Evolutionary conservation across 2,329 filamentous ascomycete genomes (phyloP).

Genomic region (Sporothrix pallida): DNA sequence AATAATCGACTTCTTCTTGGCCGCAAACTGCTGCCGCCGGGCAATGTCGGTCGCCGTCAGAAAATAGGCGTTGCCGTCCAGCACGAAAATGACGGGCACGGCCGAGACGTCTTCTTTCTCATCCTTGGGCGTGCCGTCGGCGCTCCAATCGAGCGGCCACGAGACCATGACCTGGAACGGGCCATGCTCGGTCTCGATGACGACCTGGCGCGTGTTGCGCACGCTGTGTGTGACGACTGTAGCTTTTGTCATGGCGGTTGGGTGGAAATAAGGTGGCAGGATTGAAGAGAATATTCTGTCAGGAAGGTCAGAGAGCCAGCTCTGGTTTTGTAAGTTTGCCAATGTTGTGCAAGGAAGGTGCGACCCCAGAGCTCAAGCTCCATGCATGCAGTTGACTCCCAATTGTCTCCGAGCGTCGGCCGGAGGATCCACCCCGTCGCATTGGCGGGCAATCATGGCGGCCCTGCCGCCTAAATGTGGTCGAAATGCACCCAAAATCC

Average conservation of each 20-base stretch:
- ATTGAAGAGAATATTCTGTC: not conserved
- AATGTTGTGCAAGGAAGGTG: not conserved
- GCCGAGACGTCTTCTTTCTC: constrained; percentile 10
- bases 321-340: not conserved
- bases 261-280: not conserved
- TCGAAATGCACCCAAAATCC: no score
- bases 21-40: constrained; percentile 29
- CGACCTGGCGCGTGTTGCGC: constrained; percentile 33
- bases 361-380: not conserved
- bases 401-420: constrained; percentile 18
- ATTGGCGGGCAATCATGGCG: not conserved
- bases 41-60: constrained; percentile 34
- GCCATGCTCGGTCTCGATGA: constrained; percentile 32
- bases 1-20: constrained; percentile 28
- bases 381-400: not conserved
- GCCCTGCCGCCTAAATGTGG: not conserved
- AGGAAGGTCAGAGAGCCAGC: no score
- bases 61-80: constrained; percentile 35
- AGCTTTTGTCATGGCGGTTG: not conserved
- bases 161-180: constrained; percentile 30
- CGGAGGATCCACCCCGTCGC: constrained; percentile 3
- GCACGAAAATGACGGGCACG: constrained; percentile 28
- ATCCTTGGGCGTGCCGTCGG: constrained; percentile 22
- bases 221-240: not conserved
- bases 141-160: constrained; percentile 33